These are phyloP conservation scores for Diaporthe nobilis DNA, from an alignment of 2,329 filamentous ascomycete species.

Conservation along the genomic window DNA sequence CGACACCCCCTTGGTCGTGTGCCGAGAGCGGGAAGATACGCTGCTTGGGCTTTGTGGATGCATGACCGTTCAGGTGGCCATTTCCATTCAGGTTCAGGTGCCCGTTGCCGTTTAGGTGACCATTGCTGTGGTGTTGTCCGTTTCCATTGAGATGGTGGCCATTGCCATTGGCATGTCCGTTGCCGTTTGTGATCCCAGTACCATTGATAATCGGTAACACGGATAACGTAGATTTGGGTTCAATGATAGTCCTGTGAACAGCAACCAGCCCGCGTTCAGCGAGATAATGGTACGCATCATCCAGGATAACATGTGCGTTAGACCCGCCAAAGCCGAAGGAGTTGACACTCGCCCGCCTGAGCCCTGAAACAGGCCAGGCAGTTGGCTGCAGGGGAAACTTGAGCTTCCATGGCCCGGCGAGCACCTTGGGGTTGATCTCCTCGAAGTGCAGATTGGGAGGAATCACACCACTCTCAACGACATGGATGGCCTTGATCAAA, in stretches of 20 bases:
- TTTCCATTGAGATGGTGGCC: neutral
- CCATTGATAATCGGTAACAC: neutral
- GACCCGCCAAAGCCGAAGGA: slow-evolving; percentile 72
- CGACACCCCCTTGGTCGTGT: neutral
- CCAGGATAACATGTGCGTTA: slow-evolving; percentile 60
- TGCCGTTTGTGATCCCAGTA: neutral
- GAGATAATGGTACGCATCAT: slow-evolving; percentile 28
- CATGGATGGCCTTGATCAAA: slow-evolving; percentile 43
- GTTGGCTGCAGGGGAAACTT: slow-evolving; percentile 55
- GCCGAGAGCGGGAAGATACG: slow-evolving; percentile 7
- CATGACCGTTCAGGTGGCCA: neutral
- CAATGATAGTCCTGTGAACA: neutral
- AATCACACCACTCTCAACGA: slow-evolving; percentile 64
- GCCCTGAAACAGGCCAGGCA: slow-evolving; percentile 59
- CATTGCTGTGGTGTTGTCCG: neutral
- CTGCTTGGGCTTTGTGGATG: neutral
- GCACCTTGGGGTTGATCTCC: slow-evolving; percentile 62
- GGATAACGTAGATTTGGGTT: neutral
- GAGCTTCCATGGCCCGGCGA: slow-evolving; percentile 61
- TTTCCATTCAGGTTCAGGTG: neutral
- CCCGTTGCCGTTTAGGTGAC: neutral
- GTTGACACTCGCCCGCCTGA: slow-evolving; percentile 66
- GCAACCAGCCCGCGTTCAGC: neutral
- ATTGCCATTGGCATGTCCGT: neutral
- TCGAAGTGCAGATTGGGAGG: slow-evolving; percentile 65